Base-by-base conservation (phyloP, 306 rosid genomes). In the Echinosophora koreensis region DNA sequence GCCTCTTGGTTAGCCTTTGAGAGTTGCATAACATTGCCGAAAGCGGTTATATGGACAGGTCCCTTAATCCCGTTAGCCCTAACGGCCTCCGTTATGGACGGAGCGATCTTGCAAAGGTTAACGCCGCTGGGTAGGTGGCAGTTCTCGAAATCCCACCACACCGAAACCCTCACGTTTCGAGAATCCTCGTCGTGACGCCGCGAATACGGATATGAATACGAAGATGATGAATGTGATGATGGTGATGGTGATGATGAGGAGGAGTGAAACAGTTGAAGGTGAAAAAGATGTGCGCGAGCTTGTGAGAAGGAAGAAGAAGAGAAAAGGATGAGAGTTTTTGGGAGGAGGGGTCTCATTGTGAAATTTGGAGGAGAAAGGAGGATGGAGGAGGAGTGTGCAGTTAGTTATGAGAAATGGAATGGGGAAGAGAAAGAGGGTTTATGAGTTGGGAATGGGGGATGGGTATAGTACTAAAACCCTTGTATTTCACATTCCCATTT, bases 91-190 rank as follows among this genome's bases (percentile, higher is more conserved):
- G 90, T 83, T 58, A 95, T 85, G 3, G 78, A 30, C 12, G 80
- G 85, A 0, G 92, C 77, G 8, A 90, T 71, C 74, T 71, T 90
- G 73, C 76, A 81, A 13, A 82, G 82, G 37, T 87, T 87, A 17
- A 79, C 73, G 0, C 78, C 89, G 0, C 11, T 6, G 4, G 99
- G 97, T 1, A 90, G 51, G 60, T 63, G 8, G 83, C 97, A 92
- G 58, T 87, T 92, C 82, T 95, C 95, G 59, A 95, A 88, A 81
- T 95, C 99, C 99, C 97, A 95, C 99, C 99, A 95, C 3, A 93
- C 97, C 3, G 93, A 89, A 76, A 92, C 93, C 87, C 85, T 86
- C 38, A 90, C 96, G 51, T 80, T 79, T 12, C 88, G 84, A 0
- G 87, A 84, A 8, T 90, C 99, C 4, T 89, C 93, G 1, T 89